phyloP scores from a whole-genome alignment of 2,329 filamentous ascomycete genomes.

The Aurifilum marmelostoma region DNA sequence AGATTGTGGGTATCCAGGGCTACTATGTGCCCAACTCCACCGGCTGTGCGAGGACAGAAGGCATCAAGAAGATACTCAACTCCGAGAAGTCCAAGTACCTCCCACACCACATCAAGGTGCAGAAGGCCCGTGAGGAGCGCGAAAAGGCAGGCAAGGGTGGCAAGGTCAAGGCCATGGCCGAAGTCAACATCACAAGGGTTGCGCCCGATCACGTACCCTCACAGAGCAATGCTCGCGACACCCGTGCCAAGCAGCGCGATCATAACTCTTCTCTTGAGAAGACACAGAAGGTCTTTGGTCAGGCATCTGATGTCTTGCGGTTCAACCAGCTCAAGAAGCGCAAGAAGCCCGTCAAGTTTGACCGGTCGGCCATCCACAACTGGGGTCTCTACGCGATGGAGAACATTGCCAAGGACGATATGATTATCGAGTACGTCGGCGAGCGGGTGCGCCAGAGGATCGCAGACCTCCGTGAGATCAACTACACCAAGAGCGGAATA shows the following conservation, averaged over 20 bases:
- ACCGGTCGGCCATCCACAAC: conserved; percentile 95
- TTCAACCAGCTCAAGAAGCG: conserved; percentile 99
- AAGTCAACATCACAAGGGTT: conserved; percentile 72
- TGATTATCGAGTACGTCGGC: conserved; percentile 99
- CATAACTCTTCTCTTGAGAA: conserved; percentile 94
- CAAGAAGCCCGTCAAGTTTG: conserved; percentile 98
- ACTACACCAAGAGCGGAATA: conserved; percentile 94
- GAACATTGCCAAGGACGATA: conserved; percentile 94
- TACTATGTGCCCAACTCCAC: conserved; percentile 85
- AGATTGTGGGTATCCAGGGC: conserved; percentile 53
- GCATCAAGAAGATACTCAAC: conserved; percentile 92
- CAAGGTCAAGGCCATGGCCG: conserved; percentile 67
- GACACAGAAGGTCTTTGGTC: conserved; percentile 82
- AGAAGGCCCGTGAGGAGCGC: conserved; percentile 88
- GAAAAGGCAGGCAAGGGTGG: conserved; percentile 69
- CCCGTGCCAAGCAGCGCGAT: conserved; percentile 92
- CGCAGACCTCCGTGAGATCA: conserved; percentile 90
- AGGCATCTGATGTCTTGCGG: conserved; percentile 87
- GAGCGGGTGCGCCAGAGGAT: conserved; percentile 97
- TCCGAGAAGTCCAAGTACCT: conserved; percentile 98
- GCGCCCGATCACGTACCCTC: conserved; percentile 79
- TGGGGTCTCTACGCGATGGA: conserved; percentile 99
- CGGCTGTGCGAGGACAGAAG: conserved; percentile 88
- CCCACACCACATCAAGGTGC: conserved; percentile 95
- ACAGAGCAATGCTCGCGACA: conserved; percentile 89